Base-by-base conservation (phyloP, 352 stramenopile genomes). In the Globisporangium paddicum region DNA sequence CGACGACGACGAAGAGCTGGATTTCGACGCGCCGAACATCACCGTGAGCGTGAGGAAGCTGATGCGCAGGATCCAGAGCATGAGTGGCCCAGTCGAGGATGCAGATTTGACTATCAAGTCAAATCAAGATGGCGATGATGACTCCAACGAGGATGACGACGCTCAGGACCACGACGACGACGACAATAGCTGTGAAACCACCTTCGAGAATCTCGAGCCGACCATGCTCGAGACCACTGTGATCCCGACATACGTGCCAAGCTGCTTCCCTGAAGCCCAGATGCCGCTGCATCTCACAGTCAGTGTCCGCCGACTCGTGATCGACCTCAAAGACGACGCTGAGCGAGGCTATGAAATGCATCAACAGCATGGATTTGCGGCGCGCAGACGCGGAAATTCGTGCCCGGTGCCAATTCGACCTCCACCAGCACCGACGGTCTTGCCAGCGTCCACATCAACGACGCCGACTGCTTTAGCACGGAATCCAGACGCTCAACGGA, bases 241-340 rank as follows among this genome's bases (percentile, higher is more conserved):
- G 2, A 13, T n/a, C 6, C 59, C 23, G 19, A 62, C 53, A 37
- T 62, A 55, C 25, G 53, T 67, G 26, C 60, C 60, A 18, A 62
- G 51, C 26, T 65, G 59, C 37, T 65, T 67, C 21, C 60, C 55
- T 0, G 26, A 67, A 46, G 77, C 72, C 26, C 72, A 86, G 61
- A 73, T 82, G 26, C 79, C 85, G 45, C 69, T 89, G 47, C 69
- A 87, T 9, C 73, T 95, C 25, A 92, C 82, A 1, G 75, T 75
- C 25, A 90, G 80, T 49, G 67, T 95, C n/a, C 75, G 85, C 0
- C 80, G 82, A 3, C 68, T 95, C 7, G 82, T 92, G 50, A 84
- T 93, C 32, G 66, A 84, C 18, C 64, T 95, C 8, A 83, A 90
- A 63, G 67, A 86, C 28, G 79, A 90, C 26, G 82, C 78, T 40